phyloP scores from a whole-genome alignment of 805 yeast species.

The Wickerhamiella cacticola region DNA sequence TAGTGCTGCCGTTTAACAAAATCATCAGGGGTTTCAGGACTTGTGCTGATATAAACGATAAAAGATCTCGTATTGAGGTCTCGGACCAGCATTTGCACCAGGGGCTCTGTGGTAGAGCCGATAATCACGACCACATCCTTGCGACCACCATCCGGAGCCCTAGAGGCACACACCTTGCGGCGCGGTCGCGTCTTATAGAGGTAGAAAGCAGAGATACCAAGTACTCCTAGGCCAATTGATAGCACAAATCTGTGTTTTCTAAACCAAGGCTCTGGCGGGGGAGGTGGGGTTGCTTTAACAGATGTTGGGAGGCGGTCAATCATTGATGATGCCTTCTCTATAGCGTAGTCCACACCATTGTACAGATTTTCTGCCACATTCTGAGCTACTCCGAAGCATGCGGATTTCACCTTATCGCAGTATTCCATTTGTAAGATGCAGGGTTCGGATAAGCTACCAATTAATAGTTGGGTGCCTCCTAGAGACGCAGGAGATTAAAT shows the following conservation, averaged over 20 bases:
- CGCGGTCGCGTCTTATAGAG: constrained; percentile 5
- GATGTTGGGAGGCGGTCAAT: background rate
- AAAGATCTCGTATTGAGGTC: constrained; percentile 73
- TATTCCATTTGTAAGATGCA: background rate
- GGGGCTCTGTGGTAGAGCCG: constrained; percentile 67
- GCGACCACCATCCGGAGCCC: constrained; percentile 58
- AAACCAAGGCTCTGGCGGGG: constrained; percentile 10
- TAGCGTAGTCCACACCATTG: background rate
- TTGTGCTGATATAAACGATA: constrained; percentile 63
- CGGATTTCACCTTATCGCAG: background rate
- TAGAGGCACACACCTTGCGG: constrained; percentile 42
- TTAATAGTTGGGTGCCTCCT: too few relatives aligned
- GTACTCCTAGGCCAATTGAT: constrained; percentile 1
- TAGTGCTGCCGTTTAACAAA: constrained; percentile 41
- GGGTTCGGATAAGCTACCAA: background rate
- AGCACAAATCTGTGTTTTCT: background rate
- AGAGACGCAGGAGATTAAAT: too few relatives aligned
- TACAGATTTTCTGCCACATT: constrained; percentile 2
- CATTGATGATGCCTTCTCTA: background rate
- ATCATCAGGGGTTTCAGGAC: constrained; percentile 43
- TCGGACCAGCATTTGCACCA: constrained; percentile 53
- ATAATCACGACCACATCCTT: constrained; percentile 61
- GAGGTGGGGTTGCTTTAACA: background rate
- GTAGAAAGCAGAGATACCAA: constrained; percentile 3
- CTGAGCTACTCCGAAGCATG: background rate